Evolutionary conservation across 1,284 basidiomycete genomes (phyloP).

Genomic region (Austropuccinia psidii): DNA sequence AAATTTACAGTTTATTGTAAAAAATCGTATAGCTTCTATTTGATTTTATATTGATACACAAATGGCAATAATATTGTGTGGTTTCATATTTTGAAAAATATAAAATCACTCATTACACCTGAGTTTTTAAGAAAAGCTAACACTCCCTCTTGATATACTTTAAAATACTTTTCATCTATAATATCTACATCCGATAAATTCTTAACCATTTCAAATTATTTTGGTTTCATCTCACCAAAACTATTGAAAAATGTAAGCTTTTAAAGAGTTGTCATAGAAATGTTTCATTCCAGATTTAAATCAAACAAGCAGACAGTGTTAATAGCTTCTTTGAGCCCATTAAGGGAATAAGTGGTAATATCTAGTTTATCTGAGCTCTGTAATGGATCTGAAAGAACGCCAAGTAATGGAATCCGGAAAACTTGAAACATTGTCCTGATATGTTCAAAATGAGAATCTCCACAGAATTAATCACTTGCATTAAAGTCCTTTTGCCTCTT

Average conservation of each 20-base stretch:
- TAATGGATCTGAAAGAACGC: slow-evolving; percentile 79
- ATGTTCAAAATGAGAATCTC: slow-evolving; percentile 87
- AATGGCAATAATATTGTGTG: too few relatives aligned
- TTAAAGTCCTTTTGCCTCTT: slow-evolving; percentile 63
- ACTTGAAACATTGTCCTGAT: slow-evolving; percentile 97
- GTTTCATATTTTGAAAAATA: too few relatives aligned
- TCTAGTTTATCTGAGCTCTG: slow-evolving; percentile 74
- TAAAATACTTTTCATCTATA: slow-evolving; percentile 85
- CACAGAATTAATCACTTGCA: slow-evolving; percentile 75
- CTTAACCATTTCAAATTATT: slow-evolving; percentile 98
- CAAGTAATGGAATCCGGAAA: slow-evolving; percentile 92
- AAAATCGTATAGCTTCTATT: too few relatives aligned
- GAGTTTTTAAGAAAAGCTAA: slow-evolving; percentile 73
- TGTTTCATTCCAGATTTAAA: slow-evolving; percentile 86
- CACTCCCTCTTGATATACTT: slow-evolving; percentile 91
- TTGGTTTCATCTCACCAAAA: slow-evolving; percentile 92
- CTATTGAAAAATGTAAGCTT: slow-evolving; percentile 97
- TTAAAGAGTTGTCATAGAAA: slow-evolving; percentile 91
- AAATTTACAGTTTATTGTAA: not conserved
- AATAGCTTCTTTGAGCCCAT: slow-evolving; percentile 88
- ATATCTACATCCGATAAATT: slow-evolving; percentile 82
- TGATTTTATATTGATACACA: too few relatives aligned
- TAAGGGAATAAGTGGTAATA: slow-evolving; percentile 79
- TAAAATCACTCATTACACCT: not conserved
- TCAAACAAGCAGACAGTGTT: slow-evolving; percentile 90